Evolutionary conservation across 805 yeast species (phyloP).

Genomic region (Blastobotrys parvus): DNA sequence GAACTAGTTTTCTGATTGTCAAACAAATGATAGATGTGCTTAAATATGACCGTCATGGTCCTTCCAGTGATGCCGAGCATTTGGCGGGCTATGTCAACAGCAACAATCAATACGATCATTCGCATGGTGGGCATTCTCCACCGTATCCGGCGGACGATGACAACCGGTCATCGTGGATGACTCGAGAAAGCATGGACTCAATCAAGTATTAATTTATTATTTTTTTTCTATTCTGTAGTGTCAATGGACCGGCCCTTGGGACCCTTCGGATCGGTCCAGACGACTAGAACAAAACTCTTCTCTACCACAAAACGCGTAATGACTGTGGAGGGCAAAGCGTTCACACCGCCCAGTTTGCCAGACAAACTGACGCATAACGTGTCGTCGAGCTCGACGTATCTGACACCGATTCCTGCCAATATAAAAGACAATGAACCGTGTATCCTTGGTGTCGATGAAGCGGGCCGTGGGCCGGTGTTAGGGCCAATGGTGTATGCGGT

Average conservation of each 20-base stretch:
- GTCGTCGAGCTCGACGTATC: slow-evolving; percentile 17
- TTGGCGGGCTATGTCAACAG: too few relatives aligned
- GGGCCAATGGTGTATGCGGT: slow-evolving; percentile 98
- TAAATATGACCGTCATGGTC: neutral
- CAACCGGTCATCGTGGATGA: neutral
- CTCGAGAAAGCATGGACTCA: neutral
- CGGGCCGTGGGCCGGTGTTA: slow-evolving; percentile 96
- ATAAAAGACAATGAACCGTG: slow-evolving; percentile 11
- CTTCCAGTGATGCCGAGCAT: neutral
- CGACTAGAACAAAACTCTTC: too few relatives aligned
- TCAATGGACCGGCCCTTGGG: neutral
- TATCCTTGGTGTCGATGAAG: slow-evolving; percentile 91
- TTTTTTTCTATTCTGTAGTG: neutral
- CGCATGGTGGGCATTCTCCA: neutral
- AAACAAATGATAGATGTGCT: neutral
- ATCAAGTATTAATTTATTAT: too few relatives aligned
- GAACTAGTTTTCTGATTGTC: neutral
- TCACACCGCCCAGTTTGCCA: slow-evolving; percentile 21
- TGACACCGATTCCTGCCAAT: slow-evolving; percentile 11
- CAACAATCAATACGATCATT: neutral
- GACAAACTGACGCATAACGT: slow-evolving; percentile 3
- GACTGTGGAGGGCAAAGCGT: slow-evolving; percentile 3
- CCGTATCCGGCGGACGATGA: neutral
- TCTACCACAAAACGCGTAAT: neutral
- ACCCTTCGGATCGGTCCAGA: neutral